These are phyloP conservation scores for Boletales sp. DNA, from an alignment of 768 basidiomycete species.

Conservation along the genomic window DNA sequence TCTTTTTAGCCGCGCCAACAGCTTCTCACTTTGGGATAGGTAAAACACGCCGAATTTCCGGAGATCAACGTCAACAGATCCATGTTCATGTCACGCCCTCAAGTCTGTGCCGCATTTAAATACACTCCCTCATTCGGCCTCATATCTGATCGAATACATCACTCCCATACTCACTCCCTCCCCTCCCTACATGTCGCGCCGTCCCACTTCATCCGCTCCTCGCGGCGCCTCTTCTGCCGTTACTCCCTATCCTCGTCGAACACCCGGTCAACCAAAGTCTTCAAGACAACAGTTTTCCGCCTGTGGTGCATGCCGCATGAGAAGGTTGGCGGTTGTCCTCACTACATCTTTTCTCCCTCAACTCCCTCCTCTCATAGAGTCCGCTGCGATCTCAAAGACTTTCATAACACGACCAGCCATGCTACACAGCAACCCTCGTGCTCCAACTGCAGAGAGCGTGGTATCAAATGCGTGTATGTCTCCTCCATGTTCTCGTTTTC, in stretches of 20 bases:
- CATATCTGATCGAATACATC: slow-evolving; percentile 28
- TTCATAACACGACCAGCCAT: slow-evolving; percentile 49
- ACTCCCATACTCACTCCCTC: slow-evolving; percentile 18
- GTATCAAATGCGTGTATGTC: slow-evolving; percentile 89
- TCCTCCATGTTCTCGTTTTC: not conserved
- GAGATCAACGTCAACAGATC: slow-evolving; percentile 28
- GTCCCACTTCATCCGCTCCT: slow-evolving; percentile 39
- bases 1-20: slow-evolving; percentile 20
- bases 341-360: slow-evolving; percentile 2
- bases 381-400: slow-evolving; percentile 90
- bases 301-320: slow-evolving; percentile 89
- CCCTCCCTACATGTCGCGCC: slow-evolving; percentile 52
- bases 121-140: slow-evolving; percentile 9
- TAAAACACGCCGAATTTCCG: slow-evolving; percentile 24
- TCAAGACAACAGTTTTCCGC: slow-evolving; percentile 86
- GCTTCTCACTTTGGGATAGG: slow-evolving; percentile 21
- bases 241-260: slow-evolving; percentile 42
- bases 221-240: slow-evolving; percentile 25
- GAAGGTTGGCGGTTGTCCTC: slow-evolving; percentile 49
- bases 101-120: slow-evolving; percentile 22
- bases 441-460: slow-evolving; percentile 87
- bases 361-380: slow-evolving; percentile 47
- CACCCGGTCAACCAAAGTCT: slow-evolving; percentile 66
- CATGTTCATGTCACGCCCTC: slow-evolving; percentile 12
- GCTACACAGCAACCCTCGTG: slow-evolving; percentile 51